phyloP scores from a whole-genome alignment of 2,329 filamentous ascomycete species.

The Monosporascus sp. region DNA sequence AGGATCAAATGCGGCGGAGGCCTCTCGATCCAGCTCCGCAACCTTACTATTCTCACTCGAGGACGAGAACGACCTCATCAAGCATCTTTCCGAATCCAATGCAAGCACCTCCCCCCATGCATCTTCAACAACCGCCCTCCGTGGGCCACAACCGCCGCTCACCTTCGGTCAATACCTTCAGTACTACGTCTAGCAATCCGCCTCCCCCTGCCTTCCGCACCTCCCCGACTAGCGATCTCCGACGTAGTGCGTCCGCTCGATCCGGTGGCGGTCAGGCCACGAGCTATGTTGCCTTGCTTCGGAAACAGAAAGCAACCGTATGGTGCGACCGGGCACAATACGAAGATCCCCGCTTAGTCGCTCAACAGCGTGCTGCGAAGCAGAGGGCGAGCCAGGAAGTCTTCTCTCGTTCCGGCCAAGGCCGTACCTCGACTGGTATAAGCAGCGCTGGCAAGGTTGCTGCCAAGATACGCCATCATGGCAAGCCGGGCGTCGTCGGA shows the following conservation, averaged over 20 bases:
- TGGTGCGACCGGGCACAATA: conserved; percentile 95
- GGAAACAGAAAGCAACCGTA: conserved; percentile 95
- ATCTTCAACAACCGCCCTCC: conserved; percentile 28
- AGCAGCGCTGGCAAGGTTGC: conserved; percentile 61
- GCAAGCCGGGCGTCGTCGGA: conserved; percentile 70
- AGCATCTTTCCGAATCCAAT: conserved; percentile 36
- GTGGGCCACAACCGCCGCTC: conserved; percentile 46
- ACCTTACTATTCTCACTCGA: conserved; percentile 44
- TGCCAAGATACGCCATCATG: conserved; percentile 84
- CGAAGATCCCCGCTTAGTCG: conserved; percentile 78
- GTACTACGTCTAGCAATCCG: conserved; percentile 64
- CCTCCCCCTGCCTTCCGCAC: conserved; percentile 53
- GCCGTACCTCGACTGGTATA: conserved; percentile 58
- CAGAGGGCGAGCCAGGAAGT: conserved; percentile 81
- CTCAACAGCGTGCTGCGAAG: conserved; percentile 82
- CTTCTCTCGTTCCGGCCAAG: conserved; percentile 50
- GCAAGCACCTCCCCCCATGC: conserved; percentile 24
- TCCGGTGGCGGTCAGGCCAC: conserved; percentile 57
- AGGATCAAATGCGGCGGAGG: conserved; percentile 22
- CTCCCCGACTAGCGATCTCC: conserved; percentile 52
- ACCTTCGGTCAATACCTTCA: conserved; percentile 63
- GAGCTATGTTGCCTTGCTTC: conserved; percentile 93
- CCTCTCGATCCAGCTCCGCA: conserved; percentile 23
- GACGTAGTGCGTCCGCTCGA: conserved; percentile 75
- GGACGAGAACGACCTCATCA: conserved; percentile 52